Conservation (phyloP, 768 basidiomycete genomes). For the Russula vinacea region DNA sequence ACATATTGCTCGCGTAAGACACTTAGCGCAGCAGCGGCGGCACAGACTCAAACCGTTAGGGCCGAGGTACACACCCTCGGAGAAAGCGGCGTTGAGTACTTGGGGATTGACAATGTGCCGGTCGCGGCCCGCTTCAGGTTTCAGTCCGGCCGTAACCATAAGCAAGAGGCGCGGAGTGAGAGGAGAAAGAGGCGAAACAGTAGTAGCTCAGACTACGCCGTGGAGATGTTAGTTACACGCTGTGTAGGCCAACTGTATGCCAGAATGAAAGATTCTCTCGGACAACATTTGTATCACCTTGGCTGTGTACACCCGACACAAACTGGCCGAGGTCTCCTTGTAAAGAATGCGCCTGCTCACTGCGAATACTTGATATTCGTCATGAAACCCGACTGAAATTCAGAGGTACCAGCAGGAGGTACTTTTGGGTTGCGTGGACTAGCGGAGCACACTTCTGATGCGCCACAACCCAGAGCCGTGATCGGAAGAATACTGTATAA, state of each 20-base stretch:
- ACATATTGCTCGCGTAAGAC: background rate
- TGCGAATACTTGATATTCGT: background rate
- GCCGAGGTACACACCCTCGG: background rate
- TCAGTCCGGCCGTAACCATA: background rate
- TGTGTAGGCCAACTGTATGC: background rate
- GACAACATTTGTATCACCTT: background rate
- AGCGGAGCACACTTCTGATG: background rate
- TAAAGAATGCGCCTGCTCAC: background rate
- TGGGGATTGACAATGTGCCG: constrained; percentile 11
- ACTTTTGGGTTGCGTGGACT: background rate
- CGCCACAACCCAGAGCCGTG: constrained; percentile 1
- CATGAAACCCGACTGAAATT: background rate
- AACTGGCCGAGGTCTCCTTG: background rate
- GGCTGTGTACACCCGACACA: background rate
- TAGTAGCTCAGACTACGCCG: background rate
- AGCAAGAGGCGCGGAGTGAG: constrained; percentile 7
- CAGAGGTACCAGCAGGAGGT: background rate
- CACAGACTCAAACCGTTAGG: constrained; percentile 1
- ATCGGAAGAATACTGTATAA: constrained; percentile 2
- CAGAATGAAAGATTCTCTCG: background rate
- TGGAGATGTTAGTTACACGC: constrained; percentile 8
- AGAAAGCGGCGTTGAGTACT: constrained; percentile 12
- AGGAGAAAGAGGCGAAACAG: background rate
- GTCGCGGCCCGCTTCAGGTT: constrained; percentile 1
- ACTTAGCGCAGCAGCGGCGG: background rate